A percentile compares a stretch with the other conserved stretches of the same genome.
phyloP scores from a whole-genome alignment of 805 yeast species.

The Saturnispora dispora region DNA sequence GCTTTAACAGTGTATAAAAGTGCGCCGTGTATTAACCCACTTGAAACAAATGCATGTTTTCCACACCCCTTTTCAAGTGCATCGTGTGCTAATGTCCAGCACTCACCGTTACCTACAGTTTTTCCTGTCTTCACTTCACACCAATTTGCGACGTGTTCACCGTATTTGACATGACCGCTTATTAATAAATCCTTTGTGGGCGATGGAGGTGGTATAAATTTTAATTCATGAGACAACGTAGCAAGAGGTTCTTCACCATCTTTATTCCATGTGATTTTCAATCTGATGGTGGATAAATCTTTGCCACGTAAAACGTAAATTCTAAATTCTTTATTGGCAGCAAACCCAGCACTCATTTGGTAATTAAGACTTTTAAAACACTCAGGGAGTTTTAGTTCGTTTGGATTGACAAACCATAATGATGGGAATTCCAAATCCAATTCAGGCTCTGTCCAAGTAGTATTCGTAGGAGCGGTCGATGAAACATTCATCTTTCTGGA shows the following conservation, averaged over 20 bases:
- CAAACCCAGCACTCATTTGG: conserved; percentile 24
- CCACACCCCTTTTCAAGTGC: conserved; percentile 49
- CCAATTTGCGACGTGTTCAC: conserved; percentile 50
- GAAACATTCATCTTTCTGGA: conserved; percentile 4
- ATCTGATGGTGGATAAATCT: conserved; percentile 33
- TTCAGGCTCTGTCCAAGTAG: conserved; percentile 26
- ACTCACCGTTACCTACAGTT: conserved; percentile 47
- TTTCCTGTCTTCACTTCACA: conserved; percentile 39
- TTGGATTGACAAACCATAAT: conserved; percentile 38
- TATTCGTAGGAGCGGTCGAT: background rate
- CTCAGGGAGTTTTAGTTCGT: conserved; percentile 28
- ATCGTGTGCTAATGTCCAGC: conserved; percentile 53
- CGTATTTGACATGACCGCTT: conserved; percentile 31
- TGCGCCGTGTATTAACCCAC: conserved; percentile 40
- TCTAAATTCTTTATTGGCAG: conserved; percentile 24
- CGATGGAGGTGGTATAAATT: conserved; percentile 37
- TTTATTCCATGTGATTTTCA: conserved; percentile 34
- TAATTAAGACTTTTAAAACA: conserved; percentile 31
- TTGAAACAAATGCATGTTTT: conserved; percentile 45
- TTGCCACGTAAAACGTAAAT: conserved; percentile 30
- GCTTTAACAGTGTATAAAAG: conserved; percentile 13
- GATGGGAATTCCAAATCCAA: conserved; percentile 35
- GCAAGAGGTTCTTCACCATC: conserved; percentile 16
- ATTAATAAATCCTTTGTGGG: conserved; percentile 29
- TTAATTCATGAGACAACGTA: conserved; percentile 24